Base-by-base conservation (phyloP, 2,329 filamentous ascomycete species). In the Colletotrichum caudatum region DNA sequence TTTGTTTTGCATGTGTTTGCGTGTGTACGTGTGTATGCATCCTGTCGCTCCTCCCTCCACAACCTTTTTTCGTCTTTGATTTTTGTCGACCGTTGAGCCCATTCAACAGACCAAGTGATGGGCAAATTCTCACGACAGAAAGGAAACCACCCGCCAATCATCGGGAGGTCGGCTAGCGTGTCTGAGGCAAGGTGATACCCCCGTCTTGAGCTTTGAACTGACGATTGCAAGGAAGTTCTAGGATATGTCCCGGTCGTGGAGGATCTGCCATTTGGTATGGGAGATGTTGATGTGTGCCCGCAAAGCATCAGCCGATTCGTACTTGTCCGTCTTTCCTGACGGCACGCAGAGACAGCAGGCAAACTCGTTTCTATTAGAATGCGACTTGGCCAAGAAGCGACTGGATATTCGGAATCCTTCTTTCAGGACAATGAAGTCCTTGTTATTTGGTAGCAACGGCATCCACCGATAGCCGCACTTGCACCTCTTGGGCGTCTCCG, bases 201-300 rank as follows among this genome's bases (percentile, higher is more conserved):
- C 26, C 20, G 59, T 37, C 16, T 8, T n/a, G 3, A 9, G 2
- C 23, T 26, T 16, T n/a, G 35, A 16, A 48, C 9, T 11, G 12
- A 18, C 20, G 12, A 33, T 20, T 33, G 26, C 35, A 35, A 29
- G 8, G 2, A 20, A 44, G 39, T 8, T 14, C 51, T 64, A 72
- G 23, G 48, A n/a, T 7, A 72, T 72, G 37, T 72, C 70, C 23
- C 70, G 51, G 69, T 84, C 82, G 61, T 84, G 82, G 35, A 83
- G 77, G 70, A 84, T 78, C 76, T 84, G 81, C 82, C 82, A 84
- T 74, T 84, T 84, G 35, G 78, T 79, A 71, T 84, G 82, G 14
- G 74, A 75, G 1, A 75, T 64, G 65, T 82, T 81, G 73, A 83
- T 81, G 68, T 84, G 82, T 35, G 75, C 75, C 41, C 76, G 75